Conservation (phyloP, 1,284 basidiomycete genomes). For the Malassezia cuniculi region DNA sequence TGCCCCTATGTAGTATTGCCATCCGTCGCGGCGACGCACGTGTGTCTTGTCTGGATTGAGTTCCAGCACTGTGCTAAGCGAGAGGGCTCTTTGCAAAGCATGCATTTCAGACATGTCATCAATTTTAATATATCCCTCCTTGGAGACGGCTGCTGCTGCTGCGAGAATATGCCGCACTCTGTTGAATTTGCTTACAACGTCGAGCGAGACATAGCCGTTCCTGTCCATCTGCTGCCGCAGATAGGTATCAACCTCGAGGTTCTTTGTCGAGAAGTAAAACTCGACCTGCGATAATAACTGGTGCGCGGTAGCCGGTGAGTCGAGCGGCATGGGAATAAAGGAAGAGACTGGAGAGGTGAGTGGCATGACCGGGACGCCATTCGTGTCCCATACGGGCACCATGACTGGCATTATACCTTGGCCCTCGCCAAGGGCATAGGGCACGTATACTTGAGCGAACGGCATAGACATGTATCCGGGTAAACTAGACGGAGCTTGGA, state of each 20-base stretch:
- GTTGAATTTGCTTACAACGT: conserved; percentile 26
- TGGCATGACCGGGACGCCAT: no score
- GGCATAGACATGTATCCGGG: conserved; percentile 5
- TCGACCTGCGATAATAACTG: conserved; percentile 35
- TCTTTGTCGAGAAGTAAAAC: conserved; percentile 38
- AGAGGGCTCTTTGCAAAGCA: conserved; percentile 20
- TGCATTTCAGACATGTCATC: conserved; percentile 13
- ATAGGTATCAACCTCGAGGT: conserved; percentile 34
- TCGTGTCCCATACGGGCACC: conserved; percentile 10
- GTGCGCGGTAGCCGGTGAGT: conserved; percentile 13
- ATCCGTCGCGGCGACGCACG: conserved; percentile 23
- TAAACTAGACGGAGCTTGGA: not conserved
- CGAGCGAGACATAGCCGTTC: conserved; percentile 31
- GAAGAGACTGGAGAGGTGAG: no score
- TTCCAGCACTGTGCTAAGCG: conserved; percentile 21
- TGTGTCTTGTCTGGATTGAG: conserved; percentile 15
- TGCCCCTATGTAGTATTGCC: conserved; percentile 30
- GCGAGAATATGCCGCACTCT: conserved; percentile 17
- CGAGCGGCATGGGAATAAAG: not conserved
- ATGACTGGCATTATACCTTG: not conserved
- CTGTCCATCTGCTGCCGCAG: conserved; percentile 33
- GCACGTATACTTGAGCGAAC: conserved; percentile 10
- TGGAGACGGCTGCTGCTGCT: no score
- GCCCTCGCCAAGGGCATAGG: not conserved
- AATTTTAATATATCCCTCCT: no score